phyloP scores from a whole-genome alignment of 768 basidiomycete genomes.

The Botryobasidium botryosum region DNA sequence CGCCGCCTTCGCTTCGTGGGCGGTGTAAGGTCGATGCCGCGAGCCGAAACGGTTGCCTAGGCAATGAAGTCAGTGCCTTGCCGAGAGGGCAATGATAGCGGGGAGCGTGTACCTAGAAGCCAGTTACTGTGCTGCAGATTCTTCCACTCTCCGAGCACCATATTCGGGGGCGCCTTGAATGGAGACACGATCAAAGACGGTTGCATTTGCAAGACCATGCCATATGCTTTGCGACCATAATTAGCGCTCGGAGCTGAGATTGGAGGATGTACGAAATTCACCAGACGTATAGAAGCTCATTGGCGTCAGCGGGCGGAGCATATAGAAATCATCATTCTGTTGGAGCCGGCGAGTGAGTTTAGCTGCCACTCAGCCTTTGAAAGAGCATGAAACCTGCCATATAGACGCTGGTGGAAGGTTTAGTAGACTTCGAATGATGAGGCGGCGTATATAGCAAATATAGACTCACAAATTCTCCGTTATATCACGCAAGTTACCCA shows the following conservation, averaged over 20 bases:
- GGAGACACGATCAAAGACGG: conserved; percentile 13
- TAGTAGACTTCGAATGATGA: background rate
- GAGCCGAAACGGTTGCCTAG: conserved; percentile 15
- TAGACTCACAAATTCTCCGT: conserved; percentile 11
- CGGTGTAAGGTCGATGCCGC: conserved; percentile 15
- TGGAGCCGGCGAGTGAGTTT: conserved; percentile 4
- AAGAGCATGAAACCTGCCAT: too few relatives aligned
- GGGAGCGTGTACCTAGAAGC: conserved; percentile 11
- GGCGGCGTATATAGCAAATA: background rate
- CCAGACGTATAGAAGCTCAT: background rate
- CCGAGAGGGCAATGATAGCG: background rate
- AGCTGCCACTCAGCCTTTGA: background rate
- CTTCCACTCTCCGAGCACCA: conserved; percentile 13
- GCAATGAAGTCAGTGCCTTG: background rate
- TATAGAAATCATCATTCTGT: conserved; percentile 18
- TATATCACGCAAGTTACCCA: conserved; percentile 10
- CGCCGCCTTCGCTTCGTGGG: conserved; percentile 14
- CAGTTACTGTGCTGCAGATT: conserved; percentile 10
- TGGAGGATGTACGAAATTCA: conserved; percentile 7
- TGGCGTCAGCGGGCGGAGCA: conserved; percentile 1
- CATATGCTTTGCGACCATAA: conserved; percentile 5
- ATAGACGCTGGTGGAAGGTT: conserved; percentile 3
- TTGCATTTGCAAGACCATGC: conserved; percentile 17
- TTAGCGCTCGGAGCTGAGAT: conserved; percentile 7
- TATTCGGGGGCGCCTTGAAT: background rate